phyloP scores from a whole-genome alignment of 192 early-diverging fungal species.

The Geranomyces michiganensis region DNA sequence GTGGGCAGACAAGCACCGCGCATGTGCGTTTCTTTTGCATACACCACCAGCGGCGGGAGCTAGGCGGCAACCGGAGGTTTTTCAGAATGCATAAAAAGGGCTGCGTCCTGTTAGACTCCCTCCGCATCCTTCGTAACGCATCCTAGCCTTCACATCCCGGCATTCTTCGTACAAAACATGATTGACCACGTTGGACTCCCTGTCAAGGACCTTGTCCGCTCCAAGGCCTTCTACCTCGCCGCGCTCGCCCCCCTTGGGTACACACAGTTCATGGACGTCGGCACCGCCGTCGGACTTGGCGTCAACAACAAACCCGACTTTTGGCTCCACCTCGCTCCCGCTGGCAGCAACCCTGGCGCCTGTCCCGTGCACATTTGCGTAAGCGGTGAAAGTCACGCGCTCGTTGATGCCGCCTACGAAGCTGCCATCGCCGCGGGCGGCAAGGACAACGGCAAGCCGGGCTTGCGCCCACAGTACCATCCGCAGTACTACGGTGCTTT shows the following conservation, averaged over 20 bases:
- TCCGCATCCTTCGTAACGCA: too few relatives aligned
- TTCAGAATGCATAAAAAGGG: too few relatives aligned
- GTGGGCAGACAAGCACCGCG: too few relatives aligned
- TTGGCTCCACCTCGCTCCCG: not conserved
- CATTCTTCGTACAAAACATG: constrained; percentile 12
- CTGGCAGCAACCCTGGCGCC: not conserved
- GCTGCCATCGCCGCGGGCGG: constrained; percentile 37
- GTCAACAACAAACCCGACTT: constrained; percentile 2
- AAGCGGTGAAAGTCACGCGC: not conserved
- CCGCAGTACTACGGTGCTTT: constrained; percentile 36
- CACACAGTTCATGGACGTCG: not conserved
- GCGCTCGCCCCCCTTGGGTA: constrained; percentile 7
- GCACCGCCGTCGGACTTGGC: not conserved
- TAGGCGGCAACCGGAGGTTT: too few relatives aligned
- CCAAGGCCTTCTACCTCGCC: constrained; percentile 8
- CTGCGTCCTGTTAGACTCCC: too few relatives aligned
- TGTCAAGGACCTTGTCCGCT: constrained; percentile 6
- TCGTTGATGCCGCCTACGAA: constrained; percentile 29
- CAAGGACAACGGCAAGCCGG: constrained; percentile 36
- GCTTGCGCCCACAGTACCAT: constrained; percentile 28
- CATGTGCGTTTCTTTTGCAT: too few relatives aligned
- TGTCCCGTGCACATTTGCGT: not conserved
- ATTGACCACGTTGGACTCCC: constrained; percentile 7
- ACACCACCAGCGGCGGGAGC: too few relatives aligned
- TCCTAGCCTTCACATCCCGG: too few relatives aligned